Conservation (phyloP, 1,139 yeast genomes). For the Suhomyces wounanorum region DNA sequence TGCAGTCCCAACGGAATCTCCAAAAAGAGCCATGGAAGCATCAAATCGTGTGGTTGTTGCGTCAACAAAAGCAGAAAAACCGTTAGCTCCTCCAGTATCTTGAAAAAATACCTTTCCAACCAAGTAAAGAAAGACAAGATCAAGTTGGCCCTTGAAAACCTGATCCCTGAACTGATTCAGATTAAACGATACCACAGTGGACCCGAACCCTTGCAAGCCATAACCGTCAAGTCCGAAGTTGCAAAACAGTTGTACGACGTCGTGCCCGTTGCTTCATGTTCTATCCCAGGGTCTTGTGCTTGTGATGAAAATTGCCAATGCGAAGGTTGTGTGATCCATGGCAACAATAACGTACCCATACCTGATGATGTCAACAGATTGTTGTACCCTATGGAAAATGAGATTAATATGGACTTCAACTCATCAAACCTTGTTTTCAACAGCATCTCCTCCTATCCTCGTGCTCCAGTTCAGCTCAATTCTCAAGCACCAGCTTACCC, state of each 20-base stretch:
- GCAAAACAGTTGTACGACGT: slow-evolving; percentile 23
- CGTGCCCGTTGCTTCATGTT: slow-evolving; percentile 40
- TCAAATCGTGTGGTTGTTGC: slow-evolving; percentile 34
- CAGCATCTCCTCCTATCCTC: slow-evolving; percentile 2
- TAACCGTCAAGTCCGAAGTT: slow-evolving; percentile 2
- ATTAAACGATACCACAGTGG: neutral
- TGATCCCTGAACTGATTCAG: neutral
- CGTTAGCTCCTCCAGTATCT: slow-evolving; percentile 38
- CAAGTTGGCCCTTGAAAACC: slow-evolving; percentile 1
- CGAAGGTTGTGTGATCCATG: slow-evolving; percentile 50
- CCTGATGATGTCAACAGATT: slow-evolving; percentile 15
- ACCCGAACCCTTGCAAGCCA: neutral
- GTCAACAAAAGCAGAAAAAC: slow-evolving; percentile 17
- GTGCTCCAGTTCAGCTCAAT: slow-evolving; percentile 1
- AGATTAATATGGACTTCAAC: slow-evolving; percentile 9
- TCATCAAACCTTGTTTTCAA: slow-evolving; percentile 14
- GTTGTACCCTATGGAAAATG: slow-evolving; percentile 11
- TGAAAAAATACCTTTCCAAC: slow-evolving; percentile 37
- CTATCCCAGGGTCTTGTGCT: slow-evolving; percentile 52
- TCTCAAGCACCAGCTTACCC: slow-evolving; percentile 2
- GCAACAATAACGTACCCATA: slow-evolving; percentile 21
- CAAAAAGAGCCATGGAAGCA: slow-evolving; percentile 15
- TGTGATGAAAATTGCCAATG: slow-evolving; percentile 52
- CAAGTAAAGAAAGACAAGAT: slow-evolving; percentile 15
- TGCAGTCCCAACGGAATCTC: slow-evolving; percentile 28